Evolutionary conservation across 1,284 basidiomycete species (phyloP).

Genomic region (Phenoliferia sp.): DNA sequence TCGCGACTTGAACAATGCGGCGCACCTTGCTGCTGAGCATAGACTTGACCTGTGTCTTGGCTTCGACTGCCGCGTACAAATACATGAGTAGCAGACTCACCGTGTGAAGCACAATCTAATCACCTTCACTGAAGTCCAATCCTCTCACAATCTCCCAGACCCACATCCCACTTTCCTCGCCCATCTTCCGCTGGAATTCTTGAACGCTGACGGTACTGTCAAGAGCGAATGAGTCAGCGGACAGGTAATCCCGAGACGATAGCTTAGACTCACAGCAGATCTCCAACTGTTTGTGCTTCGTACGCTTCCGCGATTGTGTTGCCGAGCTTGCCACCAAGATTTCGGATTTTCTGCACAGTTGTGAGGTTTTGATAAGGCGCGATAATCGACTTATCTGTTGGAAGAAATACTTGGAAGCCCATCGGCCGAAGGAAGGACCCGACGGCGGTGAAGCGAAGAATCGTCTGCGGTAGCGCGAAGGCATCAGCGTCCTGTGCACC

Average conservation of each 20-base stretch:
- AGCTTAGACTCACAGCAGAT: slow-evolving; percentile 62
- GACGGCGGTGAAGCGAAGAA: slow-evolving; percentile 75
- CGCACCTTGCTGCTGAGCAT: slow-evolving; percentile 78
- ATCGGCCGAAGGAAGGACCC: slow-evolving; percentile 73
- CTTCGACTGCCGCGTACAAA: slow-evolving; percentile 59
- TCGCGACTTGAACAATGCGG: background rate
- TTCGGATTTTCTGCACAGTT: slow-evolving; percentile 97
- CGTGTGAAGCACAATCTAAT: slow-evolving; percentile 19
- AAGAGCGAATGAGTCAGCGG: slow-evolving; percentile 1
- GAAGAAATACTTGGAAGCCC: slow-evolving; percentile 53
- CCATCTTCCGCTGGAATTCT: slow-evolving; percentile 77
- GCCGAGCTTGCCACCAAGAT: slow-evolving; percentile 91
- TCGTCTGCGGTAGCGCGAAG: slow-evolving; percentile 54
- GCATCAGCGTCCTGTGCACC: slow-evolving; percentile 15
- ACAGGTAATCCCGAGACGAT: background rate
- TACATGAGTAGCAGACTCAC: background rate
- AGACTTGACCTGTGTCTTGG: slow-evolving; percentile 76
- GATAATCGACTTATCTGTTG: background rate
- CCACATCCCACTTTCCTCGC: slow-evolving; percentile 74
- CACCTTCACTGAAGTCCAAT: slow-evolving; percentile 84
- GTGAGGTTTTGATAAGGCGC: background rate
- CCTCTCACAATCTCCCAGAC: slow-evolving; percentile 78
- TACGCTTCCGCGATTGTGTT: slow-evolving; percentile 80
- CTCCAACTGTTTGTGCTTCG: slow-evolving; percentile 79
- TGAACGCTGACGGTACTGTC: slow-evolving; percentile 49